Evolutionary conservation across 331 rosid genomes (phyloP), one percentile per base, ranked within the genome.

Genomic region (Stylosanthes scabra): DNA sequence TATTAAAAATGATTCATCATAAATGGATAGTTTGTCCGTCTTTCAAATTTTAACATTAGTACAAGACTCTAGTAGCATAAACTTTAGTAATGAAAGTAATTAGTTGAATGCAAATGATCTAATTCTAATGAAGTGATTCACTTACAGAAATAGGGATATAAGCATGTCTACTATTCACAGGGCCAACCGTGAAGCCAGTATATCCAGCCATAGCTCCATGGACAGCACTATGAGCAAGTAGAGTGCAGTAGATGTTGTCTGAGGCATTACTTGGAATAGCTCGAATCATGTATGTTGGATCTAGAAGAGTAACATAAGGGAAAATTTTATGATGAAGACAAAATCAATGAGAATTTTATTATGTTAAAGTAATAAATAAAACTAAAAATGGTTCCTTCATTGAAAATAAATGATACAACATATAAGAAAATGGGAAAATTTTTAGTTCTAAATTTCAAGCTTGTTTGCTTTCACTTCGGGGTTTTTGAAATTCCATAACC

Each of bases 251-350:
- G 71, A 94, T 71, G 74, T 89, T 94, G 88, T 94, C 99, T 1
- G 93, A 89, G 63, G 99, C 97, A 83, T 86, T 94, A 83, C 99
- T 91, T 59, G 99, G 99, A 80, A 94, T 82, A 47, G 99, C 99
- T 78, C 97, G 91, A 86, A 94, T 89, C 98, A 94, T 94, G 76
- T 91, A 94, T n/a, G 99, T 94, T 39, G 99, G 99, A 86, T 94
- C 99, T 94, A 81, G 65, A 57, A 15, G 68, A 69, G 59, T 66
- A 74, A 51, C 47, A 81, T 40, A 76, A 50, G 60, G 6, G 50
- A 57, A 56, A 39, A n/a, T 28, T 34, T 49, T 11, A 55, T 15
- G 59, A 34, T 40, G 51, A 41, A 65, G 59, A 70, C 11, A 15
- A 54, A 45, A 29, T 68, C 16, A 63, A 13, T 37, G 59, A 37